Conservation (phyloP, 2,329 filamentous ascomycete species). For the Ophiosphaerella narmari region DNA sequence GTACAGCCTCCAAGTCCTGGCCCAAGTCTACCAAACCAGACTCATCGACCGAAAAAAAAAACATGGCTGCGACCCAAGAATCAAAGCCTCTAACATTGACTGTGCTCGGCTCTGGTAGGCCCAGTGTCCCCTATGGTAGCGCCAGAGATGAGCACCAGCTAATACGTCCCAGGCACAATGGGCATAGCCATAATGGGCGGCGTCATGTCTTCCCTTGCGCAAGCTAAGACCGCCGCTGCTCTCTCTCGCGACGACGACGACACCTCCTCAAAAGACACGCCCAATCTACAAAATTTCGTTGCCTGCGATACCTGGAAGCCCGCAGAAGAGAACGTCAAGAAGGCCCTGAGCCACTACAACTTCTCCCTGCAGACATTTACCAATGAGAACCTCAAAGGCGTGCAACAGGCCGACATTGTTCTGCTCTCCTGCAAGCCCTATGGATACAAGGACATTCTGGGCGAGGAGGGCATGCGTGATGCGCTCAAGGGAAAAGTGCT, state of each 20-base stretch:
- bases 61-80: conserved; percentile 38
- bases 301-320: conserved; percentile 76
- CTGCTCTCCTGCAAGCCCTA: conserved; percentile 82
- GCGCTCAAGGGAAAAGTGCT: conserved; percentile 80
- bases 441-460: conserved; percentile 71
- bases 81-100: conserved; percentile 68
- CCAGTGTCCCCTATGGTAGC: neutral
- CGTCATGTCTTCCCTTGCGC: conserved; percentile 72
- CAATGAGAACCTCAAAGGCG: conserved; percentile 72
- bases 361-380: conserved; percentile 68
- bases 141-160: neutral
- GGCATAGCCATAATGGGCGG: conserved; percentile 83
- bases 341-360: conserved; percentile 67
- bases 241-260: conserved; percentile 43
- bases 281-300: conserved; percentile 72
- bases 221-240: conserved; percentile 36
- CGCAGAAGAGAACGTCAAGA: conserved; percentile 70
- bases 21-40: conserved; percentile 8
- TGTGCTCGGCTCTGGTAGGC: conserved; percentile 79
- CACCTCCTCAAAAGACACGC: conserved; percentile 43
- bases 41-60: conserved; percentile 2
- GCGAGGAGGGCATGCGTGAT: conserved; percentile 68
- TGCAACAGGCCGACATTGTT: conserved; percentile 71
- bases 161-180: conserved; percentile 69
- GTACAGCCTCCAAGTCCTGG: conserved; percentile 1